Evolutionary conservation across 441 rosid genomes (phyloP).

Genomic region (Croton setiger): DNA sequence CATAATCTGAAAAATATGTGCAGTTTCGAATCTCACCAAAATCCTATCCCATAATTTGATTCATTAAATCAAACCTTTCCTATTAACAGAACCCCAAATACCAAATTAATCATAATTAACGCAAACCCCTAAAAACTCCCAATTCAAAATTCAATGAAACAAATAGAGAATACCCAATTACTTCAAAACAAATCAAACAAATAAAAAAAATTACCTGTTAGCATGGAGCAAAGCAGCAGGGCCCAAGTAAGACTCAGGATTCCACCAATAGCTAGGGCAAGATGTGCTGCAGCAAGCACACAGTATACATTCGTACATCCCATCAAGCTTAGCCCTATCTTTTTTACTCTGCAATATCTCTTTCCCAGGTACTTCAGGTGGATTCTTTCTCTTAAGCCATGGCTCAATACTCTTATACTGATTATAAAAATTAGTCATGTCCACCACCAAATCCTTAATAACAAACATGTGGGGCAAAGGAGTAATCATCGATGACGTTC

Average conservation of each 20-base stretch:
- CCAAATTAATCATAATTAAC: not conserved
- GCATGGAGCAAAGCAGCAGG: slow-evolving; percentile 98
- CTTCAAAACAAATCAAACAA: not conserved
- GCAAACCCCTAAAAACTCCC: not conserved
- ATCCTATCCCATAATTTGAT: not conserved
- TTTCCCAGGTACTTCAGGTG: slow-evolving; percentile 59
- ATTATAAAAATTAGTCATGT: slow-evolving; percentile 90
- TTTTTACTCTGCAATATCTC: slow-evolving; percentile 87
- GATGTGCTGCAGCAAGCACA: slow-evolving; percentile 96
- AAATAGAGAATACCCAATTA: not conserved
- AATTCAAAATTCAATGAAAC: not conserved
- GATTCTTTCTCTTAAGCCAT: slow-evolving; percentile 94
- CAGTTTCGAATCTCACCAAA: not conserved
- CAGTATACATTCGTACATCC: slow-evolving; percentile 93
- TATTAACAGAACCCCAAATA: too few species aligned
- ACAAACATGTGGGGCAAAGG: slow-evolving; percentile 97
- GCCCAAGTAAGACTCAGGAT: slow-evolving; percentile 89
- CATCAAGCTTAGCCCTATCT: slow-evolving; percentile 87
- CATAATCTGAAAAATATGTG: not conserved
- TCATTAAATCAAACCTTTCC: not conserved
- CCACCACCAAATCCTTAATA: slow-evolving; percentile 92
- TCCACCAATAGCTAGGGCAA: slow-evolving; percentile 99
- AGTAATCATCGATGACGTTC: slow-evolving; percentile 46
- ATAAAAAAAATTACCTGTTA: slow-evolving; percentile 51
- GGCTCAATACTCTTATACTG: slow-evolving; percentile 99